Evolutionary conservation across 768 basidiomycete genomes (phyloP), one percentile per base, ranked within the genome.

Genomic region (Lyophyllum decastes): DNA sequence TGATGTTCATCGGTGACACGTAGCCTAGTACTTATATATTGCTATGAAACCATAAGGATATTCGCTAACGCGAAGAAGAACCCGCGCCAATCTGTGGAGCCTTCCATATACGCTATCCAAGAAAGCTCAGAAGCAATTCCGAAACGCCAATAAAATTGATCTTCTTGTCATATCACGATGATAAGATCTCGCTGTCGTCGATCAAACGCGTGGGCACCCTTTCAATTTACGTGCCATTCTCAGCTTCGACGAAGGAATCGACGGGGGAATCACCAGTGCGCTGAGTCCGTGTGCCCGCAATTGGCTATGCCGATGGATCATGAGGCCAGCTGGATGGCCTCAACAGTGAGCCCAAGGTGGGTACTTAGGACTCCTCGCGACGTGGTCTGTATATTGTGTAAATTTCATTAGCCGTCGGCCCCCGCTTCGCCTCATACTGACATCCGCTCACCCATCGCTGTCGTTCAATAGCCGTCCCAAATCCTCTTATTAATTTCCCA

Each of bases 31-130:
- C 24, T 45, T 55, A 35, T 55, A 55, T 48, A 34, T 54, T 26
- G 46, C 26, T 38, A 38, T 38, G 35, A 3, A 9, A 4, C 30
- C 30, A 30, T 30, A 4, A 30, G 30, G 30, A 12, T 38, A 9
- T 47, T 16, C 10, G 14, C 26, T 46, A 38, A 50, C 19, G 43
- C 53, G 48, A 50, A 49, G 25, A 45, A 54, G 6, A 38, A 38
- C 35, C 56, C 19, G 17, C 24, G 52, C 47, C 51, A 41, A 55
- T 49, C 53, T 53, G 59, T 49, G 51, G 49, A 56, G 59, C 51
- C 48, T 52, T 34, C 26, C 41, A 19, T 19, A 21, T 4, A 6
- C 17, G 41, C 5, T 22, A 7, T 19, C n/a, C 41, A 19, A 22
- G 14, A 4, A 19, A 16, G 14, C 41, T 2, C 41, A 43, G 41